Evolutionary conservation across 2,329 filamentous ascomycete species (phyloP).

Genomic region (Calonectria pseudoturangicola): DNA sequence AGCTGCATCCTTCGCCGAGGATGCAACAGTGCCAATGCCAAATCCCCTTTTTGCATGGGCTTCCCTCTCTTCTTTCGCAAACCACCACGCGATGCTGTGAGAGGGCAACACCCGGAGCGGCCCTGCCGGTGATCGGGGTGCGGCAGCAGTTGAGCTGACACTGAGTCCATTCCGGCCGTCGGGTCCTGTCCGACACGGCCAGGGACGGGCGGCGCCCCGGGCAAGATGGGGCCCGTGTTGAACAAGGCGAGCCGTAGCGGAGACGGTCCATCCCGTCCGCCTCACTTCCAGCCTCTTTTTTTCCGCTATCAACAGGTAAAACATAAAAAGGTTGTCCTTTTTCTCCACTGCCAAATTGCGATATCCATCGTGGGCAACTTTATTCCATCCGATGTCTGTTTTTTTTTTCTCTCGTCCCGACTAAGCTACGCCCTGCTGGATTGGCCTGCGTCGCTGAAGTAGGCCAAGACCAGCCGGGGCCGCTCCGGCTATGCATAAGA

Average conservation of each 20-base stretch:
- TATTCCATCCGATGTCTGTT: slow-evolving; percentile 5
- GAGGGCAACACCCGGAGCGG: slow-evolving; percentile 25
- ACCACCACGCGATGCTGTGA: neutral
- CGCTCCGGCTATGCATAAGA: slow-evolving; percentile 30
- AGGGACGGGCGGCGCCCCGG: slow-evolving; percentile 29
- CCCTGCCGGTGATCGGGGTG: slow-evolving; percentile 27
- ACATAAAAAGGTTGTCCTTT: neutral
- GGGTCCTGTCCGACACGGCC: slow-evolving; percentile 18
- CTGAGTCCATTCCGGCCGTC: slow-evolving; percentile 27
- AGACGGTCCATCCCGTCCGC: slow-evolving; percentile 26
- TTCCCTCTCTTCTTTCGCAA: neutral
- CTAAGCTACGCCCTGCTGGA: neutral
- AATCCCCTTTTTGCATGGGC: neutral
- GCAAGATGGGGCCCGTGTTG: slow-evolving; percentile 28
- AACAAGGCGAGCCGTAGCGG: slow-evolving; percentile 3
- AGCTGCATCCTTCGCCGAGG: slow-evolving; percentile 19
- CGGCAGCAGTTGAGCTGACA: slow-evolving; percentile 32
- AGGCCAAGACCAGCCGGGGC: slow-evolving; percentile 29
- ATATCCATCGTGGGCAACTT: slow-evolving; percentile 15
- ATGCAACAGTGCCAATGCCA: slow-evolving; percentile 3
- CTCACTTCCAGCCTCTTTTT: slow-evolving; percentile 26
- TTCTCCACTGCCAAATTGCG: slow-evolving; percentile 25
- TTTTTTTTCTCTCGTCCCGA: neutral
- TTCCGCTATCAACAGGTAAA: neutral
- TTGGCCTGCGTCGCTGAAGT: slow-evolving; percentile 8